Evolutionary conservation across 2,329 filamentous ascomycete genomes (phyloP), one percentile per base, ranked within the genome.

Genomic region (Neofusicoccum sp.): DNA sequence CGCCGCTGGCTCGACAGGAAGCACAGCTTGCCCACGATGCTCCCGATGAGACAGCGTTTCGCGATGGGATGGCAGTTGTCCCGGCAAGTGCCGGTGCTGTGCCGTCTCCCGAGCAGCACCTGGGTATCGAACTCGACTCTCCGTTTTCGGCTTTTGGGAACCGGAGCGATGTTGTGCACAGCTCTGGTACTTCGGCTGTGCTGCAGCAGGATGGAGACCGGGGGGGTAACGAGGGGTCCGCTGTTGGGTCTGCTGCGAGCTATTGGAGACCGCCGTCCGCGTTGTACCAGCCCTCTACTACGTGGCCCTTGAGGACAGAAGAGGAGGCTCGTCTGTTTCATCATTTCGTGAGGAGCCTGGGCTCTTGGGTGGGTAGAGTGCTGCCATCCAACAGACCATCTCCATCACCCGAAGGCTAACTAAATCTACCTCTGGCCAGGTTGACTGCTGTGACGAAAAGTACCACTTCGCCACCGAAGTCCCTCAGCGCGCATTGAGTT

Each of bases 391-490:
- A 22, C 22, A 22, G 22, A 22, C 22, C 22, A 9, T 62, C n/a
- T 37, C 29, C 31, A 34, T 22, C 22, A 39, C 48, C 48, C 36
- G 9, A 12, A 29, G 14, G 39, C 50, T 62, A 33, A 62, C 33
- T 16, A 6, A 28, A 12, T 22, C 22, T 22, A 22, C 2, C 22
- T 22, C 2, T 12, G 29, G 12, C 1, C 39, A 62, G 61, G 61
- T 62, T 4, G 61, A 62, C 22, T 56, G 49, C 49, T 62, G 61
- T 43, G 59, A 62, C n/a, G 61, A 62, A 22, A 47, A 37, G 4
- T 67, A 61, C 3, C 71, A 74, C 58, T 84, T 83, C 62, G 76
- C 74, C 3, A 77, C 77, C 6, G 79, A 81, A 56, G 79, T 83
- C 2, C 79, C 81, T 2, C 78, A 78, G 39, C 75, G 80, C 3